Evolutionary conservation across 148 eudicot species (phyloP).

Genomic region (Selenicereus undatus): DNA sequence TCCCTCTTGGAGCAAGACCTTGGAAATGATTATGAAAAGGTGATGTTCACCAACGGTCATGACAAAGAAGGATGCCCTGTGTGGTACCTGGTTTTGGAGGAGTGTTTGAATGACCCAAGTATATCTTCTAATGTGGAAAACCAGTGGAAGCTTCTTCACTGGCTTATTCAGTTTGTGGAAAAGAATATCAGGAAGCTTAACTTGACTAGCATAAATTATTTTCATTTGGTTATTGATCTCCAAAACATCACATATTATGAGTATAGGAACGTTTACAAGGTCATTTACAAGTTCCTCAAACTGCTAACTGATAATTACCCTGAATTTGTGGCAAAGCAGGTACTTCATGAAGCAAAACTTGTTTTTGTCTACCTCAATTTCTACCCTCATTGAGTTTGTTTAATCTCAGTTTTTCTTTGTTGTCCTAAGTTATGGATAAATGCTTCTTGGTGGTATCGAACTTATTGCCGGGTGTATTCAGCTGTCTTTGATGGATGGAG

Average conservation of each 20-base stretch:
- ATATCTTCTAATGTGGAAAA: constrained; percentile 35
- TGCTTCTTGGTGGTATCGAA: constrained; percentile 59
- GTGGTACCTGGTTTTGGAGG: constrained; percentile 47
- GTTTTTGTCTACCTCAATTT: not conserved
- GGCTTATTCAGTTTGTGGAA: constrained; percentile 48
- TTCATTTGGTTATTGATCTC: constrained; percentile 48
- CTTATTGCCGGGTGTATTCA: constrained; percentile 31
- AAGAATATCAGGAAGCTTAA: constrained; percentile 39
- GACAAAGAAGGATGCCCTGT: constrained; percentile 43
- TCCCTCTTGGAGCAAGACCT: constrained; percentile 35
- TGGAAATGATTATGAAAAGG: constrained; percentile 32
- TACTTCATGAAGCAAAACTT: not conserved
- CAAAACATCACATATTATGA: constrained; percentile 38
- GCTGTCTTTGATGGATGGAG: constrained; percentile 42
- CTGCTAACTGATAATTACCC: constrained; percentile 55
- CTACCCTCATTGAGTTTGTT: not conserved
- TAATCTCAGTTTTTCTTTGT: not conserved
- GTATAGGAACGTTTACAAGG: constrained; percentile 36
- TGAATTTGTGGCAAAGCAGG: constrained; percentile 53
- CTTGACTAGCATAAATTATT: constrained; percentile 27
- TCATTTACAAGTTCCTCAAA: constrained; percentile 34
- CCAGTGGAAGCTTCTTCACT: constrained; percentile 34
- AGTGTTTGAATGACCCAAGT: constrained; percentile 32
- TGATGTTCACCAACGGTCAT: constrained; percentile 36
- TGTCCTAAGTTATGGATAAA: constrained; percentile 43